phyloP scores from a whole-genome alignment of 495 filamentous ascomycete species.

The Penicillium turbatum region DNA sequence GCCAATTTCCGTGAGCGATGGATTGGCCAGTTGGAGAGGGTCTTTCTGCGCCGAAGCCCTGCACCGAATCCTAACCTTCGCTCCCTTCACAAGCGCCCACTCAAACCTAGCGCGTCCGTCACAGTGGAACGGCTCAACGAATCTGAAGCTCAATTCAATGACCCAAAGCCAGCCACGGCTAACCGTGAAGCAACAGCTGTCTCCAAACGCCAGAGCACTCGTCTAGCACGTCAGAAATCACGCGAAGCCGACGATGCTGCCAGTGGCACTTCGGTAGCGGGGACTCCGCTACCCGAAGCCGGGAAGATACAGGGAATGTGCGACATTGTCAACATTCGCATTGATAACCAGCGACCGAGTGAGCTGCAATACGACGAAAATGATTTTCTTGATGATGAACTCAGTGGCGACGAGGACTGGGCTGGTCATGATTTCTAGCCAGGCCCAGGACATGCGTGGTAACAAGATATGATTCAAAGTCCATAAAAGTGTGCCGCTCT shows the following conservation, averaged over 20 bases:
- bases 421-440: slow-evolving; percentile 43
- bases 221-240: slow-evolving; percentile 31
- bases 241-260: slow-evolving; percentile 10
- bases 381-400: slow-evolving; percentile 73
- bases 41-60: slow-evolving; percentile 56
- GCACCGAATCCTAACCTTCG: slow-evolving; percentile 45
- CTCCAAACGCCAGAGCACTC: slow-evolving; percentile 42
- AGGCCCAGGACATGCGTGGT: slow-evolving; percentile 29
- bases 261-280: neutral
- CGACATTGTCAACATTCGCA: slow-evolving; percentile 68
- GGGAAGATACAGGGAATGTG: slow-evolving; percentile 67
- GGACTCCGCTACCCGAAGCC: slow-evolving; percentile 8
- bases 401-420: slow-evolving; percentile 78
- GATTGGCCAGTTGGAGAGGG: slow-evolving; percentile 56
- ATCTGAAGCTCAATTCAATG: slow-evolving; percentile 1
- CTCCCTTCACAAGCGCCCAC: slow-evolving; percentile 19
- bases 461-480: neutral
- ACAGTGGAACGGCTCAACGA: neutral
- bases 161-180: neutral
- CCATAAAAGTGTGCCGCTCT: neutral
- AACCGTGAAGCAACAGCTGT: slow-evolving; percentile 18
- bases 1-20: slow-evolving; percentile 68
- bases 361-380: slow-evolving; percentile 70
- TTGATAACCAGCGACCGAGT: slow-evolving; percentile 76
- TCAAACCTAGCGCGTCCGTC: neutral